A percentile compares a stretch with the other conserved stretches of the same genome.
Conservation (phyloP, 768 basidiomycete species). For the Psilocybe sp. region DNA sequence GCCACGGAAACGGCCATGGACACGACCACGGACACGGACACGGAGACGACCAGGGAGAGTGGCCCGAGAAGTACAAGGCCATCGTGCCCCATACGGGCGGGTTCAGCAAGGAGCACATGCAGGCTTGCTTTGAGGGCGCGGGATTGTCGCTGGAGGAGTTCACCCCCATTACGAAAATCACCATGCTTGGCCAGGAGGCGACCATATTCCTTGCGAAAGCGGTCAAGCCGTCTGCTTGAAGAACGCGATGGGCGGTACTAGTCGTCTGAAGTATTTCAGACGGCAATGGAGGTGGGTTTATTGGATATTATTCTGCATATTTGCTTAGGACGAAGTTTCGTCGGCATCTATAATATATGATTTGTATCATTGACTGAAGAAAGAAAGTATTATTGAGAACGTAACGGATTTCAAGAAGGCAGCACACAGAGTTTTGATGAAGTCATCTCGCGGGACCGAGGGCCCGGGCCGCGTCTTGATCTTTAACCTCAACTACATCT, state of each 20-base stretch:
- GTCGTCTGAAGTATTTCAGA: too few relatives aligned
- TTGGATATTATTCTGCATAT: too few relatives aligned
- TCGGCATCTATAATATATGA: too few relatives aligned
- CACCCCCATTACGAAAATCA: conserved; percentile 11
- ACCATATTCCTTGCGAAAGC: conserved; percentile 23
- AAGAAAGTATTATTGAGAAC: too few relatives aligned
- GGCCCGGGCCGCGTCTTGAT: not conserved
- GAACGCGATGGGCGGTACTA: not conserved
- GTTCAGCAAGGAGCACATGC: conserved; percentile 21
- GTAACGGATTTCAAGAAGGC: too few relatives aligned
- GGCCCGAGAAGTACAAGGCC: conserved; percentile 21
- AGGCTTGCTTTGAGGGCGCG: conserved; percentile 21
- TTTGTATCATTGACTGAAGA: too few relatives aligned
- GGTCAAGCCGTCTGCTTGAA: conserved; percentile 9
- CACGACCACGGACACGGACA: not conserved
- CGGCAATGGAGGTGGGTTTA: too few relatives aligned
- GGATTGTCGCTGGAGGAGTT: conserved; percentile 20
- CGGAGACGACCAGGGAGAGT: not conserved
- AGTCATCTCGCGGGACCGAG: too few relatives aligned
- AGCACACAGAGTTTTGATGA: too few relatives aligned
- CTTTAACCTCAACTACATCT: not conserved
- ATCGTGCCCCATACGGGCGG: conserved; percentile 30
- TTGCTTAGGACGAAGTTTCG: too few relatives aligned
- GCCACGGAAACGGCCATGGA: not conserved
- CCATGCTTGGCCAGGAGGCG: conserved; percentile 15